A percentile compares a stretch with the other conserved stretches of the same genome.
phyloP scores from a whole-genome alignment of 257 asterid species.

The Nicotiana undulata region DNA sequence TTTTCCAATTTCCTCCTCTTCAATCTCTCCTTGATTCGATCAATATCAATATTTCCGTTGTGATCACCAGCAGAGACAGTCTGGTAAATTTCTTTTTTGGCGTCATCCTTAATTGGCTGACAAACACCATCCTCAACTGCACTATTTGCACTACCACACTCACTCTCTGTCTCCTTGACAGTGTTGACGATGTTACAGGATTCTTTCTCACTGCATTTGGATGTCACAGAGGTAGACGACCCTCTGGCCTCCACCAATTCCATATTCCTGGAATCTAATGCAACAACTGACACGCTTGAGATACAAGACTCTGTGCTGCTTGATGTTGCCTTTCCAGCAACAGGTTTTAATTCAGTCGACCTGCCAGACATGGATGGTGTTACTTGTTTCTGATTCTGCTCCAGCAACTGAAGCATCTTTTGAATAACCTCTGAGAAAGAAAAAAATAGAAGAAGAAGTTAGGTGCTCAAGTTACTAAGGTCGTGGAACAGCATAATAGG shows the following conservation, averaged over 20 bases:
- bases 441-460: background rate
- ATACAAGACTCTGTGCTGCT: conserved; percentile 31
- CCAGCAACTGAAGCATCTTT: conserved; percentile 38
- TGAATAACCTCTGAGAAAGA: conserved; percentile 38
- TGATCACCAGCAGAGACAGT: conserved; percentile 17
- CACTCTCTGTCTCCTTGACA: conserved; percentile 23
- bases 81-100: conserved; percentile 14
- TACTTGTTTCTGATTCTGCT: conserved; percentile 22
- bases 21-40: conserved; percentile 37
- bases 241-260: conserved; percentile 8
- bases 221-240: conserved; percentile 2
- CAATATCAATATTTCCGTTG: conserved; percentile 23
- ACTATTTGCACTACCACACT: conserved; percentile 35
- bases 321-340: conserved; percentile 16
- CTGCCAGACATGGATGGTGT: conserved; percentile 10
- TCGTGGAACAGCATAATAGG: background rate
- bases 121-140: conserved; percentile 35
- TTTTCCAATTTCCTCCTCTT: conserved; percentile 28
- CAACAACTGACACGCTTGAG: conserved; percentile 24
- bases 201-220: conserved; percentile 19
- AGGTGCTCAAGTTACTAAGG: background rate
- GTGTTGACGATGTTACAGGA: background rate
- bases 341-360: conserved; percentile 12
- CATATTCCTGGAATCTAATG: conserved; percentile 20
- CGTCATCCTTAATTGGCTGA: conserved; percentile 21